A percentile compares a stretch with the other conserved stretches of the same genome.
These are phyloP conservation scores for Acanthochlamys bracteata DNA, from an alignment of 106 monocot species.

Conservation along the genomic window DNA sequence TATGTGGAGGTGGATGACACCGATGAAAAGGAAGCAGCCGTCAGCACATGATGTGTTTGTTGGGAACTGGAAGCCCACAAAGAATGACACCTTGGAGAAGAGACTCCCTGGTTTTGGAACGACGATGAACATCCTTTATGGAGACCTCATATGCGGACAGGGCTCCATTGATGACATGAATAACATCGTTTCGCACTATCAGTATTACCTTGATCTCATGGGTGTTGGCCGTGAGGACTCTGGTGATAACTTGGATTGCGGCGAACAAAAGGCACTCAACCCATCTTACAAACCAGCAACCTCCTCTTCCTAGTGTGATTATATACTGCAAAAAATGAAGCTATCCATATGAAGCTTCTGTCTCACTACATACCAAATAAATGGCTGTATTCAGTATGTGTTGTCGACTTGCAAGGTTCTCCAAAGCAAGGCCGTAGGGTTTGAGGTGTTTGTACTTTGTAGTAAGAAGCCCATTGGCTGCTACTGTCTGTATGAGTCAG, in stretches of 20 bases:
- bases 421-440: too few relatives aligned
- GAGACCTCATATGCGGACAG: constrained; percentile 65
- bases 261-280: constrained; percentile 70
- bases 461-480: too few relatives aligned
- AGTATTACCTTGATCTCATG: constrained; percentile 90
- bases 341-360: neutral
- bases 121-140: constrained; percentile 85
- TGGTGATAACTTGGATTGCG: constrained; percentile 83
- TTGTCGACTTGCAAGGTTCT: neutral
- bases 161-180: constrained; percentile 79
- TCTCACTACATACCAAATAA: constrained; percentile 9
- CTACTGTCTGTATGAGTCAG: too few relatives aligned
- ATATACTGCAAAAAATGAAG: neutral
- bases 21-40: constrained; percentile 87
- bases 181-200: constrained; percentile 81
- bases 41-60: constrained; percentile 86
- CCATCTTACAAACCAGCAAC: constrained; percentile 42
- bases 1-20: constrained; percentile 89
- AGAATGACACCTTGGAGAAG: constrained; percentile 77
- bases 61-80: constrained; percentile 87
- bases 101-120: constrained; percentile 87
- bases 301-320: constrained; percentile 27
- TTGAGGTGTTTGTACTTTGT: too few relatives aligned
- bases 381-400: neutral
- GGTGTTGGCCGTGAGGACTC: constrained; percentile 67